These are phyloP conservation scores for Penicillium mononematosum DNA, from an alignment of 495 filamentous ascomycete species.

Conservation along the genomic window DNA sequence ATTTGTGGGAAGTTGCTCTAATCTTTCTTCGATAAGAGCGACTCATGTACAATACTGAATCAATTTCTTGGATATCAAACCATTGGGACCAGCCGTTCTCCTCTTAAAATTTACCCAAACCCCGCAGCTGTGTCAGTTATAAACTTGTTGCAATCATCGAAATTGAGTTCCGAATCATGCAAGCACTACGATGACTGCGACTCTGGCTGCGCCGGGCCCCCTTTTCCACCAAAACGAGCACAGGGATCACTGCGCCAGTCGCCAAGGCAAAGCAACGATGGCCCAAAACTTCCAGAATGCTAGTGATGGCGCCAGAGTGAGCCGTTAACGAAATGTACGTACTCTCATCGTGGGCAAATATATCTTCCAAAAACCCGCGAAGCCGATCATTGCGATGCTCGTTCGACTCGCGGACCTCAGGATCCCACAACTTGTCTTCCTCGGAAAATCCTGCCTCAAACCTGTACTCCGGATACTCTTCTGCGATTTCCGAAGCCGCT, in stretches of 20 bases:
- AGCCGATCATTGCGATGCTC: conserved; percentile 56
- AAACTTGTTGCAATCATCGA: background rate
- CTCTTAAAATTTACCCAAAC: background rate
- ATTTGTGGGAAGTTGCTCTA: conserved; percentile 24
- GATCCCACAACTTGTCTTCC: conserved; percentile 57
- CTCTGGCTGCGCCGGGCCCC: background rate
- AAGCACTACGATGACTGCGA: background rate
- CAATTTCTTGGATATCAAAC: conserved; percentile 16
- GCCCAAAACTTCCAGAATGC: conserved; percentile 57
- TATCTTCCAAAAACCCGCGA: conserved; percentile 56
- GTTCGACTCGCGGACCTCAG: conserved; percentile 54
- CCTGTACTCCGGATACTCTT: conserved; percentile 56
- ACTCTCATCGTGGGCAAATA: conserved; percentile 60
- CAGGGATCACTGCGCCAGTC: conserved; percentile 71
- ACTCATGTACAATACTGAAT: conserved; percentile 35
- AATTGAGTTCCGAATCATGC: background rate
- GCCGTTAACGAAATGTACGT: conserved; percentile 68
- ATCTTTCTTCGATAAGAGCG: conserved; percentile 9
- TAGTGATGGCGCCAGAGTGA: conserved; percentile 68
- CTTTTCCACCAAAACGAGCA: conserved; percentile 58
- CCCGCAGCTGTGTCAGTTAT: background rate
- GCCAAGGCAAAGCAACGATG: conserved; percentile 64
- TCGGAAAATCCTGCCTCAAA: conserved; percentile 67
- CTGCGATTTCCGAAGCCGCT: conserved; percentile 54
- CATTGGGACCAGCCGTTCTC: background rate